phyloP scores from a whole-genome alignment of 73 alveolate species.

The Paramecium octaurelia region DNA sequence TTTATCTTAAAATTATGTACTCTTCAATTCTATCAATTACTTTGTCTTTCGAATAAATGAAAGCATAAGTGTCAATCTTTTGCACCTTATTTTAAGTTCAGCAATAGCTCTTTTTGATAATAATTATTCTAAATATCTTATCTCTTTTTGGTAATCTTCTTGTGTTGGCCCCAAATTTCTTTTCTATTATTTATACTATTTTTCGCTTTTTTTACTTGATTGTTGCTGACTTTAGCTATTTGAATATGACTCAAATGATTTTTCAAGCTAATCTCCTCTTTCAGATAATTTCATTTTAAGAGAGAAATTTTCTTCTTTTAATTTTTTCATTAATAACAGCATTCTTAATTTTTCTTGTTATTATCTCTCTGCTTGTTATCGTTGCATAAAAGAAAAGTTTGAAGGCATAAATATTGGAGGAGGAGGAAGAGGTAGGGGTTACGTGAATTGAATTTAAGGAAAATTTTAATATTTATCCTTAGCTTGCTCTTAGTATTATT shows the following conservation, averaged over 20 bases:
- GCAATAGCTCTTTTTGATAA: neutral
- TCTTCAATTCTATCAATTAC: neutral
- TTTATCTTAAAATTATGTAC: neutral
- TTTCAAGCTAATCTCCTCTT: neutral
- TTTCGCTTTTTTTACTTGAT: neutral
- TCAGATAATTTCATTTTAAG: neutral
- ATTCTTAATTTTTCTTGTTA: constrained; percentile 30
- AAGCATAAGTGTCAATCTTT: neutral
- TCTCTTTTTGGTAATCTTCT: neutral
- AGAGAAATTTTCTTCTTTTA: neutral
- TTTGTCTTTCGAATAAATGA: neutral
- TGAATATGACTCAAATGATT: neutral
- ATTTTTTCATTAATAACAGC: neutral
- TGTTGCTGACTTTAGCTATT: neutral
- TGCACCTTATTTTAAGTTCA: neutral
- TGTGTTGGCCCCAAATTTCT: neutral
- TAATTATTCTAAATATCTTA: neutral
- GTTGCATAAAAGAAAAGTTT: neutral
- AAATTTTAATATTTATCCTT: neutral
- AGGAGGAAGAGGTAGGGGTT: constrained; percentile 30
- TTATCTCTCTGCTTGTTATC: neutral
- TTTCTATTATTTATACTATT: neutral
- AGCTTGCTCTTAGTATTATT: neutral
- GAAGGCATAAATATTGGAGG: constrained; percentile 43
- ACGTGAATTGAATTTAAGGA: neutral